Evolutionary conservation across 306 rosid genomes (phyloP), one percentile per base, ranked within the genome.

Genomic region (Trichosanthes cucumerina): DNA sequence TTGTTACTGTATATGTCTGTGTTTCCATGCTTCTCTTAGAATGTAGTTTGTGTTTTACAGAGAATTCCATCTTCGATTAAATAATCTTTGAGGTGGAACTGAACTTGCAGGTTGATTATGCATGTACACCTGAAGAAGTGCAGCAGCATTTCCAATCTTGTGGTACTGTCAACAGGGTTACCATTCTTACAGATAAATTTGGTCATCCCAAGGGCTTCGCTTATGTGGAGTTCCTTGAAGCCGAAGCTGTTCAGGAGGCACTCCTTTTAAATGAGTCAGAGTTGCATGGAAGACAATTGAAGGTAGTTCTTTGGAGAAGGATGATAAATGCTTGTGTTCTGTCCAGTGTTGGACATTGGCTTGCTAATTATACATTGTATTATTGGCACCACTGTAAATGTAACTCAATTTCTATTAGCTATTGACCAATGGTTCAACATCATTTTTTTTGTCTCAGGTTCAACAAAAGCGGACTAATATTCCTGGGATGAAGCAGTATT

Each of bases 91-190:
- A 62, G 70, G 39, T 81, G 72, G 79, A 76, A 83, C 19, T 31
- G 82, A 56, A 83, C 64, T 80, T 85, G 79, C 87, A 94, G 98
- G 98, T 92, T 81, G 98, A 92, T 85, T 92, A 90, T 84, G 94
- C 96, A 49, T 94, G 98, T 88, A 92, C 98, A 5, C 98, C 98
- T 83, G 97, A 95, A 86, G 98, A 95, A 89, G 98, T 92, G 84
- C 96, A 94, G 87, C 95, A 89, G 86, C 98, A 92, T 87, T 92
- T 92, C 82, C 96, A 94, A 79, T 92, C 97, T 75, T 92, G 97
- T 63, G 98, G 97, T 50, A 94, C 96, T 3, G 96, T 92, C 69
- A 94, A 94, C 87, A 86, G 97, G 82, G 96, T 92, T 80, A 92
- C 97, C 31, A 94, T 90, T 81, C 86, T 92, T 83, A 92, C 96